Percentiles rank a stretch among this genome's conserved stretches.
phyloP scores from a whole-genome alignment of 2,329 filamentous ascomycete species.

The Ceratocystis papillata region DNA sequence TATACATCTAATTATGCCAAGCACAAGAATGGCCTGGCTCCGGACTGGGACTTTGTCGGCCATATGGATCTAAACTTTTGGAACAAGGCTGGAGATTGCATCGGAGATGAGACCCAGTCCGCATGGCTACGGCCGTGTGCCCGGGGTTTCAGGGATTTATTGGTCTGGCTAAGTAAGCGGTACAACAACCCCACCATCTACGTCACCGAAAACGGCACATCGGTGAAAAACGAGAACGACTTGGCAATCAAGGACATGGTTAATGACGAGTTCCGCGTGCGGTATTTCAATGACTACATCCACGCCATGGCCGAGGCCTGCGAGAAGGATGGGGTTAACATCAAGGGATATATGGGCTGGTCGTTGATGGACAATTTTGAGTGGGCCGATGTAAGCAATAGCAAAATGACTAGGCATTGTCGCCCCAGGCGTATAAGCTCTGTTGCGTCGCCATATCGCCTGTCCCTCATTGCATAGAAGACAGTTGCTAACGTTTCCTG shows the following conservation, averaged over 20 bases:
- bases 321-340: slow-evolving; percentile 62
- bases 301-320: slow-evolving; percentile 64
- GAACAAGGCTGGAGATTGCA: slow-evolving; percentile 60
- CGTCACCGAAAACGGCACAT: slow-evolving; percentile 82
- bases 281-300: slow-evolving; percentile 71
- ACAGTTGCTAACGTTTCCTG: slow-evolving; percentile 83
- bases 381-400: slow-evolving; percentile 55
- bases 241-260: slow-evolving; percentile 59
- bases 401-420: not conserved
- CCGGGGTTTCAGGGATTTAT: slow-evolving; percentile 63
- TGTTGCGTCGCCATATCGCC: no score
- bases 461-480: slow-evolving; percentile 15
- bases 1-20: slow-evolving; percentile 83
- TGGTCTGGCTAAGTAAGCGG: slow-evolving; percentile 65
- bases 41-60: slow-evolving; percentile 58
- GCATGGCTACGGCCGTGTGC: slow-evolving; percentile 70
- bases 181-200: slow-evolving; percentile 70
- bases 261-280: slow-evolving; percentile 68
- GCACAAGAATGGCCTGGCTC: slow-evolving; percentile 52
- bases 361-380: slow-evolving; percentile 85
- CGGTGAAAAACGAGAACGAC: slow-evolving; percentile 72
- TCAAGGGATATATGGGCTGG: slow-evolving; percentile 75
- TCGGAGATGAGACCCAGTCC: slow-evolving; percentile 73
- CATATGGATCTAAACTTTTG: slow-evolving; percentile 63
- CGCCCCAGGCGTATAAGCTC: no score